A percentile compares a stretch with the other conserved stretches of the same genome.
Evolutionary conservation across 805 yeast species (phyloP).

Genomic region (Saccharomycopsis babjevae): DNA sequence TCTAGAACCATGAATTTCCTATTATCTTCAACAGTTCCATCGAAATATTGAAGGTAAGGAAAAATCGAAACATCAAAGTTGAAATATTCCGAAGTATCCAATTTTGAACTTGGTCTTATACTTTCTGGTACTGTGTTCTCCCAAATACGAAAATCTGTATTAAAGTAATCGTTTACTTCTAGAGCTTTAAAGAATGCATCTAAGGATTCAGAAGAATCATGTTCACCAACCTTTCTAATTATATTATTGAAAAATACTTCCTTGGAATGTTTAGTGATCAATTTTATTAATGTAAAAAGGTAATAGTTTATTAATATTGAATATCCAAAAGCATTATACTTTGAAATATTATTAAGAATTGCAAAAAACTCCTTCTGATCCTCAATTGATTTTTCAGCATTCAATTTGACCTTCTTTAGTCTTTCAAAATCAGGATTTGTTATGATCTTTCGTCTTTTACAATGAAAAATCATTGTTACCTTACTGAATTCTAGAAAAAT

Average conservation of each 20-base stretch:
- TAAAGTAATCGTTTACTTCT: conserved; percentile 8
- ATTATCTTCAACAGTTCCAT: not conserved
- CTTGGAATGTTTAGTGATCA: not conserved
- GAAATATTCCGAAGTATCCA: conserved; percentile 4
- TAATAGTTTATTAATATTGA: conserved; percentile 6
- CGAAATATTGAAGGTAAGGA: not conserved
- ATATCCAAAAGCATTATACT: conserved; percentile 3
- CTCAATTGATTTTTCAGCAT: not conserved
- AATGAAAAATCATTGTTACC: conserved; percentile 3
- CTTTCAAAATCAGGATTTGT: conserved; percentile 1
- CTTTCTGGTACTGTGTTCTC: conserved; percentile 8
- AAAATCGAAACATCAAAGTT: not conserved
- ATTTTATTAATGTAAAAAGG: not conserved
- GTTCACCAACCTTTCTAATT: not conserved
- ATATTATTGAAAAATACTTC: conserved; percentile 1
- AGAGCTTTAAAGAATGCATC: conserved; percentile 1
- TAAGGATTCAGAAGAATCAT: conserved; percentile 3
- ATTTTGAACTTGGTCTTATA: conserved; percentile 7
- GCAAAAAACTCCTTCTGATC: conserved; percentile 3
- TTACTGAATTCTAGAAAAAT: conserved; percentile 6
- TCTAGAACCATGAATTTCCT: not conserved
- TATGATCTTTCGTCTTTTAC: not conserved
- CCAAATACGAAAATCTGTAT: conserved; percentile 10
- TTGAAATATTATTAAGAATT: conserved; percentile 10
- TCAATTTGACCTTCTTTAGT: not conserved